phyloP scores from a whole-genome alignment of 2,329 filamentous ascomycete species.

The Verticillium nubilum region DNA sequence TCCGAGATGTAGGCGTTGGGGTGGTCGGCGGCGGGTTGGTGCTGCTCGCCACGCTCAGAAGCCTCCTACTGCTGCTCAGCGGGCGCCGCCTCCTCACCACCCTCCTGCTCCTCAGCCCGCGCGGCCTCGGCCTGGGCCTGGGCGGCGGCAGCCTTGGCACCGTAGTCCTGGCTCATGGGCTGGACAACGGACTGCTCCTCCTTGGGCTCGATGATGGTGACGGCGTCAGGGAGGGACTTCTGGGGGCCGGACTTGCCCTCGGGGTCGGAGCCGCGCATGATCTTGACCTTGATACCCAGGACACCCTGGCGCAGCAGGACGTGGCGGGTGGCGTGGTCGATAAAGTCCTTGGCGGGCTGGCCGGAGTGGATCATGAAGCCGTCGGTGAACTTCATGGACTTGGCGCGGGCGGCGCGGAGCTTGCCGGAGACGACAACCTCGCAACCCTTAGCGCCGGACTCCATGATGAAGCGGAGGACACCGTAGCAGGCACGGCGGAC shows the following conservation, averaged over 20 bases:
- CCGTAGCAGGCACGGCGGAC: constrained; percentile 99
- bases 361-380: constrained; percentile 99
- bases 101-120: constrained; percentile 45
- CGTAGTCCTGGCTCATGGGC: constrained; percentile 97
- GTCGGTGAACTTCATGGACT: constrained; percentile 99
- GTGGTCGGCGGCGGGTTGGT: constrained; percentile 1
- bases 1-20: constrained; percentile 5
- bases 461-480: constrained; percentile 99
- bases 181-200: constrained; percentile 94
- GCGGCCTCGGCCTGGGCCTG: constrained; percentile 62
- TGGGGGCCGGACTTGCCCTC: constrained; percentile 97
- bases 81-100: constrained; percentile 51
- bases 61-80: constrained; percentile 36
- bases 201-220: constrained; percentile 99
- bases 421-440: constrained; percentile 99
- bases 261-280: constrained; percentile 99
- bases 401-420: constrained; percentile 97
- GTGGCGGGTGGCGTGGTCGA: constrained; percentile 97
- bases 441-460: constrained; percentile 98
- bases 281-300: constrained; percentile 99
- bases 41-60: constrained; percentile 12
- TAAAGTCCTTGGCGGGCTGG: constrained; percentile 99
- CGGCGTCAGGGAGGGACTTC: constrained; percentile 95
- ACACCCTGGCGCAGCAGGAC: constrained; percentile 99
- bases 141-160: constrained; percentile 71